Conservation (phyloP, 441 rosid genomes). For the Mallotus repandus region DNA sequence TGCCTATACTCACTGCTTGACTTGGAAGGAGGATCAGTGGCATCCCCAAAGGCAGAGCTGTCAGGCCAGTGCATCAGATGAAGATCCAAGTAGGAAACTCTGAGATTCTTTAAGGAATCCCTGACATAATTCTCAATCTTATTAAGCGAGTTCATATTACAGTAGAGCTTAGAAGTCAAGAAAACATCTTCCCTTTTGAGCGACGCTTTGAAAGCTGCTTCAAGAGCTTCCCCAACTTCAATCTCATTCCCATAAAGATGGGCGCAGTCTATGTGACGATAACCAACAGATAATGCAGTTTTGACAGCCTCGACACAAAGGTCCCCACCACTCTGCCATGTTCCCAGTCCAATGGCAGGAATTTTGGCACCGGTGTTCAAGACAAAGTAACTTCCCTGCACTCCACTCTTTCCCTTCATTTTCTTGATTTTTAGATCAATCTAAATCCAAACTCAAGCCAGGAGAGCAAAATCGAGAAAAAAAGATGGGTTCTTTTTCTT, state of each 20-base stretch:
- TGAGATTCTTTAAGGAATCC: slow-evolving; percentile 58
- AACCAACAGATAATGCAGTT: slow-evolving; percentile 52
- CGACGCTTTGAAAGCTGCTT: slow-evolving; percentile 41
- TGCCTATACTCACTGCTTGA: slow-evolving; percentile 51
- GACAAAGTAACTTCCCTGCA: slow-evolving; percentile 37
- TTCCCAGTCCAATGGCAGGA: slow-evolving; percentile 62
- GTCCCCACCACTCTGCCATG: slow-evolving; percentile 67
- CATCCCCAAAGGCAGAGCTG: slow-evolving; percentile 55
- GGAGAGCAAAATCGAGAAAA: not conserved
- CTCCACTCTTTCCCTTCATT: slow-evolving; percentile 48
- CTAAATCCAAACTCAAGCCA: not conserved
- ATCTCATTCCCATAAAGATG: slow-evolving; percentile 62
- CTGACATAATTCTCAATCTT: slow-evolving; percentile 59
- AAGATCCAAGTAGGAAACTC: slow-evolving; percentile 56
- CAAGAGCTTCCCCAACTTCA: slow-evolving; percentile 59
- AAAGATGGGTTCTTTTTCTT: no score
- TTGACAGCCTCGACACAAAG: slow-evolving; percentile 55
- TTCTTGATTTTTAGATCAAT: slow-evolving; percentile 17
- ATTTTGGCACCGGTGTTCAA: slow-evolving; percentile 58
- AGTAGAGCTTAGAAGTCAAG: slow-evolving; percentile 57
- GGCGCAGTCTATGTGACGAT: slow-evolving; percentile 61
- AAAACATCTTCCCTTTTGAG: slow-evolving; percentile 54
- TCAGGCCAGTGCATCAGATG: slow-evolving; percentile 69
- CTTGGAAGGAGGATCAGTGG: slow-evolving; percentile 60
- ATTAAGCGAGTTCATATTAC: slow-evolving; percentile 60